phyloP scores from a whole-genome alignment of 129 eudicot species.

The Calendula officinalis region DNA sequence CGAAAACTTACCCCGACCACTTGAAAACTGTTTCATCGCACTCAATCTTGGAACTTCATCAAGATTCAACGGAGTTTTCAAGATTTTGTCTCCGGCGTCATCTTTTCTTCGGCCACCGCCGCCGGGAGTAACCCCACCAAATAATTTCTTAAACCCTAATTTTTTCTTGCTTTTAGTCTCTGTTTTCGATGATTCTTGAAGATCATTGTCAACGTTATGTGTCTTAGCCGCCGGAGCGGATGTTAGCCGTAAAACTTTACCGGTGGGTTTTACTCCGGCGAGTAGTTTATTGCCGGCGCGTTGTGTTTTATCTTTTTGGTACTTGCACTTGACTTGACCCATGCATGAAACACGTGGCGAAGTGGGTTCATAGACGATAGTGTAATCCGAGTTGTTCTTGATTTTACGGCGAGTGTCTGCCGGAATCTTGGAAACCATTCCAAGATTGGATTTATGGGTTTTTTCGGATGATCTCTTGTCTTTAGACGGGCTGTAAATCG shows the following conservation, averaged over 20 bases:
- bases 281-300: constrained; percentile 8
- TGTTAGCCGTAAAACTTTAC: background rate
- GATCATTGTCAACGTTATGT: constrained; percentile 1
- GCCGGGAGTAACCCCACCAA: constrained; percentile 12
- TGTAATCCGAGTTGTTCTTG: constrained; percentile 30
- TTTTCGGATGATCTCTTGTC: constrained; percentile 31
- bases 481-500: constrained; percentile 45
- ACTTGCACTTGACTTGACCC: constrained; percentile 79
- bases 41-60: constrained; percentile 45
- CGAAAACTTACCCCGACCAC: constrained; percentile 49
- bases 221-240: background rate
- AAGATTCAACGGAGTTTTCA: constrained; percentile 17
- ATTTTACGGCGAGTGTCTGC: constrained; percentile 53
- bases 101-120: constrained; percentile 23
- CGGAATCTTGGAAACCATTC: constrained; percentile 45
- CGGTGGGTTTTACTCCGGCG: background rate
- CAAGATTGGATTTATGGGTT: constrained; percentile 40
- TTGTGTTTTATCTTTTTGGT: constrained; percentile 22
- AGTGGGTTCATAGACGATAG: constrained; percentile 52
- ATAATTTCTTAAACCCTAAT: constrained; percentile 27
- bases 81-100: constrained; percentile 1
- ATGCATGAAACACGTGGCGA: constrained; percentile 80
- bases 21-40: constrained; percentile 60
- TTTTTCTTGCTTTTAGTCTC: constrained; percentile 36
- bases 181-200: background rate